A percentile compares a stretch with the other conserved stretches of the same genome.
phyloP scores from a whole-genome alignment of 2,329 filamentous ascomycete genomes.

The Bipolaris bicolor region DNA sequence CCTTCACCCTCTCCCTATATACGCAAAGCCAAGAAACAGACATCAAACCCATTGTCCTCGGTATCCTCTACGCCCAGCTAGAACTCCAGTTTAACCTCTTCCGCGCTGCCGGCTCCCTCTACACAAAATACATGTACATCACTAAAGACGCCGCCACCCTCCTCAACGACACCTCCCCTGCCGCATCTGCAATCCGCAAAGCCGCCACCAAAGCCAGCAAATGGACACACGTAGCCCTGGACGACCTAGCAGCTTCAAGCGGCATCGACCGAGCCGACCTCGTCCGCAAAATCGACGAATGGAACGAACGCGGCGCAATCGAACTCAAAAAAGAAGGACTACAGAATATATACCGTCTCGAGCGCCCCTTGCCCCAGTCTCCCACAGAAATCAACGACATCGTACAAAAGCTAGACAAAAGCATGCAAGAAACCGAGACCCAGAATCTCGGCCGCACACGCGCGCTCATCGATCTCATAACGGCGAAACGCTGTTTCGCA shows the following conservation, averaged over 20 bases:
- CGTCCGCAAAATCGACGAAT: constrained; percentile 61
- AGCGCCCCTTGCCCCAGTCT: constrained; percentile 55
- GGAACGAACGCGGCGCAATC: constrained; percentile 58
- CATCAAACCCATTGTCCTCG: constrained; percentile 58
- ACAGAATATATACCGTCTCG: constrained; percentile 61
- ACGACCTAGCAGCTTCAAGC: constrained; percentile 41
- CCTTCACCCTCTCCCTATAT: constrained; percentile 56
- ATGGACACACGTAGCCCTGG: constrained; percentile 58
- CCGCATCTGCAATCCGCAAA: constrained; percentile 54
- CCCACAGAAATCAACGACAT: constrained; percentile 54
- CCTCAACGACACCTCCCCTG: constrained; percentile 49
- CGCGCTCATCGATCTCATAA: constrained; percentile 61
- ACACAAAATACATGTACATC: constrained; percentile 61
- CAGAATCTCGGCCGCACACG: constrained; percentile 60
- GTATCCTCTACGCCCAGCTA: constrained; percentile 64
- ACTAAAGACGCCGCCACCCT: constrained; percentile 41
- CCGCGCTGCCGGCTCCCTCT: constrained; percentile 62
- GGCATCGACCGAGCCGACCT: constrained; percentile 55
- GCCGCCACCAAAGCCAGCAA: constrained; percentile 52
- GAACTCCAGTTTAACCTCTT: constrained; percentile 65
- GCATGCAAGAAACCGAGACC: constrained; percentile 60
- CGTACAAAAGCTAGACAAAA: constrained; percentile 55
- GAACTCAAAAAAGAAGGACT: constrained; percentile 61
- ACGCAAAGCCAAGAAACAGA: constrained; percentile 59
- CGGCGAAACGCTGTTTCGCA: constrained; percentile 59